Evolutionary conservation across 23 red algal species (phyloP), one percentile per base, ranked within the genome.

Genomic region (Pyropia haitanensis): DNA sequence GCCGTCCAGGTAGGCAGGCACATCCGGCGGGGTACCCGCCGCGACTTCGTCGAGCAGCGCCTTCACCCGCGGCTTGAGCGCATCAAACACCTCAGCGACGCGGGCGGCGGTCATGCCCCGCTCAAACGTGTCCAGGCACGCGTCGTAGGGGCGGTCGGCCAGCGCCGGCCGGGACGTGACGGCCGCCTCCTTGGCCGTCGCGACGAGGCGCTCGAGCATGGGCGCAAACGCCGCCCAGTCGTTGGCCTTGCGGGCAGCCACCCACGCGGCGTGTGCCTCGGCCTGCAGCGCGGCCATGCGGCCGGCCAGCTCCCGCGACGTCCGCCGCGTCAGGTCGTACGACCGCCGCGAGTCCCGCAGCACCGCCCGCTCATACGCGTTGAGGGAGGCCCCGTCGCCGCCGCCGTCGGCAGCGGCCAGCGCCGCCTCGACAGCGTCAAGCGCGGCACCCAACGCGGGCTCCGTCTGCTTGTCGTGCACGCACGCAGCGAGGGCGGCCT

Each of bases 91-190:
- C 57, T 88, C 72, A 3, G 60, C 57, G 29, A 88, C 60, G 17
- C 83, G 65, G 27, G 60, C 72, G 16, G 83, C 63, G 27, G 44
- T 88, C 83, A 88, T 88, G n/a, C 72, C 83, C 62, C 83, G 39
- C 56, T 88, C 83, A 49, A 77, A 88, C 49, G 50, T 33, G 67
- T 88, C 83, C 56, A 88, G 76, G 27, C 61, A 48, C 16, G 83
- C 75, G 57, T 88, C 83, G 29, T 88, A 88, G 15, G 72, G 39
- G 26, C 72, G 31, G 30, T 32, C 30, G 5, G 30, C 2, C 28
- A 24, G 7, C 12, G 15, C 51, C 53, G 73, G 72, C 2, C 60
- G 24, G n/a, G 75, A 69, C 18, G 61, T 50, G 15, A 21, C 63
- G 14, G 83, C 83, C 22, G 64, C 64, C 29, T 82, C 65, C 56